Evolutionary conservation across 495 filamentous ascomycete species (phyloP).

Genomic region (Massariosphaeria phaeospora): DNA sequence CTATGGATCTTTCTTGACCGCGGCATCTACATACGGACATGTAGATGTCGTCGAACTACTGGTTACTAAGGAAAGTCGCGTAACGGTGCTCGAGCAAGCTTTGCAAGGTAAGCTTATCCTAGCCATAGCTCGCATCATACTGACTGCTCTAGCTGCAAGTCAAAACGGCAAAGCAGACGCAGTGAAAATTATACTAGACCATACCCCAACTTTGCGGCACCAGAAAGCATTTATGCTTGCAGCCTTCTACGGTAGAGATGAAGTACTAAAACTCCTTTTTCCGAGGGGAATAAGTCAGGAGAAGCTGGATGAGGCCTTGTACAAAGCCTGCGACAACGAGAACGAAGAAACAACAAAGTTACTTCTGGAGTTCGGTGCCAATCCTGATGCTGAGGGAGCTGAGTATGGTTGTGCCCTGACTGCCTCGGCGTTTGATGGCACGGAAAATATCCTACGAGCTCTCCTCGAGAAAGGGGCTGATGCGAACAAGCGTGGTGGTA

Average conservation of each 20-base stretch:
- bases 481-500: conserved; percentile 23
- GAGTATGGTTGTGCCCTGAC: conserved; percentile 26
- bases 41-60: conserved; percentile 12
- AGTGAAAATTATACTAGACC: conserved; percentile 14
- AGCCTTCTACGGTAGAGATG: conserved; percentile 17
- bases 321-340: conserved; percentile 17
- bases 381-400: conserved; percentile 20
- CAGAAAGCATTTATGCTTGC: conserved; percentile 16
- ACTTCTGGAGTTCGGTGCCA: conserved; percentile 20
- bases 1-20: conserved; percentile 15
- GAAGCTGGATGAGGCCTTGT: conserved; percentile 13
- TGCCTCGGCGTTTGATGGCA: conserved; percentile 18
- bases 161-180: conserved; percentile 4
- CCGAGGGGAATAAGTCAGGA: conserved; percentile 2
- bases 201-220: conserved; percentile 9
- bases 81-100: conserved; percentile 15
- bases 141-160: too few species aligned
- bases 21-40: conserved; percentile 22
- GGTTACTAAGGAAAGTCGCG: conserved; percentile 10
- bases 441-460: conserved; percentile 3
- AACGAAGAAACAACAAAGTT: conserved; percentile 16
- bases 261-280: conserved; percentile 16
- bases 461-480: conserved; percentile 25
- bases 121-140: too few species aligned
- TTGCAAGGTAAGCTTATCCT: too few species aligned